Conservation (phyloP, 1,284 basidiomycete genomes). For the Papiliotrema terrestris region DNA sequence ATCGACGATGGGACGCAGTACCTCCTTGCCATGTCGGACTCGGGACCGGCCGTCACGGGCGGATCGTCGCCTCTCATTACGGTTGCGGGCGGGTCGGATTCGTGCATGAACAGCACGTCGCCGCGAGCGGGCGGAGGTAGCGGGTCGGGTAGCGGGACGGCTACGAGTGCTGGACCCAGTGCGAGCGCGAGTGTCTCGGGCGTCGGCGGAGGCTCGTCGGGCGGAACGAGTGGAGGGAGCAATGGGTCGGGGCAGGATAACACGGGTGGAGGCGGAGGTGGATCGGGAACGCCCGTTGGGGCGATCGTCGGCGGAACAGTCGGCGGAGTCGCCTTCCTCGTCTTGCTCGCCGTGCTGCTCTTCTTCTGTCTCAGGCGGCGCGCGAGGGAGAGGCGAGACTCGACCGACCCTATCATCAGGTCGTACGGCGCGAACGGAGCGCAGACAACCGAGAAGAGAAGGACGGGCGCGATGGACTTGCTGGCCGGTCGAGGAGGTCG, state of each 20-base stretch:
- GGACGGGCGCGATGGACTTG: slow-evolving; percentile 10
- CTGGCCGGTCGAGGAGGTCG: slow-evolving; percentile 1
- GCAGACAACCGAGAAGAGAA: slow-evolving; percentile 9
- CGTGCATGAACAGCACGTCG: slow-evolving; percentile 26
- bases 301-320: slow-evolving; percentile 42
- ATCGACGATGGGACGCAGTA: slow-evolving; percentile 32
- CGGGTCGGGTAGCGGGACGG: slow-evolving; percentile 1
- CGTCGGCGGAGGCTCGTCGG: slow-evolving; percentile 20
- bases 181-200: slow-evolving; percentile 15
- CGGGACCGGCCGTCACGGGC: slow-evolving; percentile 33
- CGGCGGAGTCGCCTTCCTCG: slow-evolving; percentile 39
- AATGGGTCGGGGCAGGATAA: background rate
- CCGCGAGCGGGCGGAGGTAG: slow-evolving; percentile 17
- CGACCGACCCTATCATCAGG: slow-evolving; percentile 15
- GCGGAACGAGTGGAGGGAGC: slow-evolving; percentile 8
- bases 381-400: slow-evolving; percentile 8
- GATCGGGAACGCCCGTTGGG: slow-evolving; percentile 15
- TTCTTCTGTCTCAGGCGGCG: slow-evolving; percentile 34
- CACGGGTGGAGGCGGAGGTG: background rate
- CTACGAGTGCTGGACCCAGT: background rate
- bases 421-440: slow-evolving; percentile 20
- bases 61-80: slow-evolving; percentile 31
- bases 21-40: slow-evolving; percentile 39
- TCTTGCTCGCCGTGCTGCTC: slow-evolving; percentile 26
- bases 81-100: slow-evolving; percentile 19